Percentiles rank a stretch among this genome's conserved stretches.
These are phyloP conservation scores for Mediolabrus comicus DNA, from an alignment of 108 stramenopile genomes.

Conservation along the genomic window DNA sequence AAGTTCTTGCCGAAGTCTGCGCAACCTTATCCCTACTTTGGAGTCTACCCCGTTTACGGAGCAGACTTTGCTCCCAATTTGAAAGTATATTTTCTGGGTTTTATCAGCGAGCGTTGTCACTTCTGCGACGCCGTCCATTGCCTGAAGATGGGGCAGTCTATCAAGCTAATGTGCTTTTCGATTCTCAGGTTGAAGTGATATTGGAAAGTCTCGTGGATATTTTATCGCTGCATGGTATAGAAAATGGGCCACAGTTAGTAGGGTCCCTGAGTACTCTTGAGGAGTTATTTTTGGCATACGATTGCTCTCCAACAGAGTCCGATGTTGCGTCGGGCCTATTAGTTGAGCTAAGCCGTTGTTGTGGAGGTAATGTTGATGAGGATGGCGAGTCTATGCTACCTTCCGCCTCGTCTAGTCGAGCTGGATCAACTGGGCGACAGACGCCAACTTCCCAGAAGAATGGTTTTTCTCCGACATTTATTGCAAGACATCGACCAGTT, in stretches of 20 bases:
- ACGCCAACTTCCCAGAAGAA: conserved; percentile 19
- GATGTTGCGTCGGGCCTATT: conserved; percentile 79
- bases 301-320: conserved; percentile 69
- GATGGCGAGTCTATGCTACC: conserved; percentile 53
- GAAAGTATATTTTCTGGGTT: conserved; percentile 86
- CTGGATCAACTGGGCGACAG: conserved; percentile 5
- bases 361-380: conserved; percentile 75
- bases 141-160: conserved; percentile 63
- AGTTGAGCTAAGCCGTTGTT: conserved; percentile 77
- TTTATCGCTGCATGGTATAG: conserved; percentile 63
- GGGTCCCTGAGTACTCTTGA: conserved; percentile 57
- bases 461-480: background rate
- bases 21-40: conserved; percentile 72
- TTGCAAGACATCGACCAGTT: conserved; percentile 46
- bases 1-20: conserved; percentile 80
- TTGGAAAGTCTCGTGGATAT: conserved; percentile 85
- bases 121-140: conserved; percentile 62
- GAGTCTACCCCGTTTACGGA: conserved; percentile 56
- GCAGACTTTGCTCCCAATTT: conserved; percentile 64
- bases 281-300: conserved; percentile 77
- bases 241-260: conserved; percentile 24
- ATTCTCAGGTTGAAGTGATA: conserved; percentile 82
- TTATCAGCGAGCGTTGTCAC: conserved; percentile 76
- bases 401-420: conserved; percentile 30
- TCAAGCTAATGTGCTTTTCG: conserved; percentile 76